Percentiles rank a stretch among this genome's conserved stretches.
Evolutionary conservation across 345 rosid genomes (phyloP).

Genomic region (Citrus maxima): DNA sequence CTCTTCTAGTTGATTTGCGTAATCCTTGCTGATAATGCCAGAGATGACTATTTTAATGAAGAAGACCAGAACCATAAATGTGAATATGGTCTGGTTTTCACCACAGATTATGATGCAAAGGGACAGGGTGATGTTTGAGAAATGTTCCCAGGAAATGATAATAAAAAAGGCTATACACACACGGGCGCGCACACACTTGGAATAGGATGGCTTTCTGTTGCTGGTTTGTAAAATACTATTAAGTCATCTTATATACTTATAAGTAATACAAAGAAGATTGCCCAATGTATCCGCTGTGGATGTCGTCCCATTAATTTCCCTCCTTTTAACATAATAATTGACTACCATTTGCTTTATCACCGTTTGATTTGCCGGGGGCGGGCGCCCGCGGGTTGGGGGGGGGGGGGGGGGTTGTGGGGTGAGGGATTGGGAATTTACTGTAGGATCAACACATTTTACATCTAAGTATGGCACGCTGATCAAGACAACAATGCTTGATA

Average conservation of each 20-base stretch:
- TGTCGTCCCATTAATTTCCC: neutral
- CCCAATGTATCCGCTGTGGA: neutral
- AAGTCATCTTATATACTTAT: neutral
- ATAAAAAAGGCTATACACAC: no score
- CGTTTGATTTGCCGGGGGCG: no score
- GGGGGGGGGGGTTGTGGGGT: no score
- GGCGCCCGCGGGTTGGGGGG: no score
- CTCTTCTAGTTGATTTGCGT: constrained; percentile 37
- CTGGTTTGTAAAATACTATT: neutral
- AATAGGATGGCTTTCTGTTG: neutral
- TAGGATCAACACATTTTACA: neutral
- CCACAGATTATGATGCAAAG: constrained; percentile 2
- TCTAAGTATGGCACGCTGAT: neutral
- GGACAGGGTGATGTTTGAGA: neutral
- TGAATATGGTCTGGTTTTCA: constrained; percentile 8
- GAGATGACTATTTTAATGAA: constrained; percentile 22
- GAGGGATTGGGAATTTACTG: neutral
- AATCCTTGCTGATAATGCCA: constrained; percentile 23
- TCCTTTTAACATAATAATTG: neutral
- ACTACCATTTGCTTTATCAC: neutral
- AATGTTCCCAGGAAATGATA: neutral
- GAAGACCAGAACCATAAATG: constrained; percentile 4
- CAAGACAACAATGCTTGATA: neutral
- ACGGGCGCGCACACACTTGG: neutral
- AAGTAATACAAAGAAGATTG: neutral